Percentiles rank a stretch among this genome's conserved stretches.
Conservation (phyloP, 1,139 yeast species). For the Sugiyamaella castrensis region DNA sequence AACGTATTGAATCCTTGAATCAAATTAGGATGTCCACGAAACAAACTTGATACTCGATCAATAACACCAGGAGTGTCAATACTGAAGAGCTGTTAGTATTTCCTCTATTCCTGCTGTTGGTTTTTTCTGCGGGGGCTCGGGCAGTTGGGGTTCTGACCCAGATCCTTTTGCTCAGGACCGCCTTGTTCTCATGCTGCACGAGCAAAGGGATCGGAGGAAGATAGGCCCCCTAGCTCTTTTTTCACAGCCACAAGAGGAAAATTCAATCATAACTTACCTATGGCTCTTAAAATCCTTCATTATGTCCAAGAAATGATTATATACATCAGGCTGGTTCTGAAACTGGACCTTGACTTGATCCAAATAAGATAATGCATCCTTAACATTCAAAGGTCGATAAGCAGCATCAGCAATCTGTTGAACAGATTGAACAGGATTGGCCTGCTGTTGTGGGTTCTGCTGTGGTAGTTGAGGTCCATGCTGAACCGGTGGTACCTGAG, state of each 20-base stretch:
- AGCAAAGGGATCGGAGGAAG: neutral
- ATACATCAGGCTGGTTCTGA: constrained; percentile 89
- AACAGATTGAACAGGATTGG: constrained; percentile 25
- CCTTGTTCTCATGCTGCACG: too few relatives aligned
- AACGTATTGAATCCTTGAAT: constrained; percentile 98
- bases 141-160: neutral
- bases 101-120: too few relatives aligned
- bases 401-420: constrained; percentile 35
- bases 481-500: neutral
- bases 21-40: constrained; percentile 87
- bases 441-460: constrained; percentile 21
- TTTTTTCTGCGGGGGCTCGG: too few relatives aligned
- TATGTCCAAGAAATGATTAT: constrained; percentile 91
- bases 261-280: constrained; percentile 43
- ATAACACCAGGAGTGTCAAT: constrained; percentile 99
- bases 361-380: constrained; percentile 90
- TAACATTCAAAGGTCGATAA: constrained; percentile 89
- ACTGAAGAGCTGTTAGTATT: constrained; percentile 35
- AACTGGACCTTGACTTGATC: constrained; percentile 96
- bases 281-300: constrained; percentile 98
- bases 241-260: neutral
- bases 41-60: constrained; percentile 85
- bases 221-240: neutral
- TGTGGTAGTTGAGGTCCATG: constrained; percentile 7
- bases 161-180: neutral